Evolutionary conservation across 257 asterid species (phyloP).

Genomic region (Petunia secreta): DNA sequence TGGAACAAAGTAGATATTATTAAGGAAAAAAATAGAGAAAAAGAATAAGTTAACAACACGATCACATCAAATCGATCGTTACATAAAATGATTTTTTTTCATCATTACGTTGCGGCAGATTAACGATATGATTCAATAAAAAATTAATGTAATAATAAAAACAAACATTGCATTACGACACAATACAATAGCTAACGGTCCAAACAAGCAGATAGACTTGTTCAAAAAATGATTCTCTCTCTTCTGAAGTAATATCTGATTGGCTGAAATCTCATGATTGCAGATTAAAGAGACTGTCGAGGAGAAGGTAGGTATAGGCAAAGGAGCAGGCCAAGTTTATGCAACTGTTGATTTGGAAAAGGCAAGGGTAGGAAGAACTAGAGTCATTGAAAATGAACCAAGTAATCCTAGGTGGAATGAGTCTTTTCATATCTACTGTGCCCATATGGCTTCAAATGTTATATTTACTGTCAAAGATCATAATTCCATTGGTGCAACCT

Average conservation of each 20-base stretch:
- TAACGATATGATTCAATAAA: too few species aligned
- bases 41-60: too few species aligned
- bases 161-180: background rate
- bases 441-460: constrained; percentile 69
- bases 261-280: constrained; percentile 32
- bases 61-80: too few species aligned
- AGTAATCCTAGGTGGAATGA: constrained; percentile 78
- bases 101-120: too few species aligned
- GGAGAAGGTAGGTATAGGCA: constrained; percentile 81
- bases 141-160: background rate
- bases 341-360: constrained; percentile 83
- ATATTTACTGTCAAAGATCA: constrained; percentile 87
- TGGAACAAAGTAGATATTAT: too few species aligned
- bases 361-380: constrained; percentile 88
- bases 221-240: background rate
- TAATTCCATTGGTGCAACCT: constrained; percentile 91
- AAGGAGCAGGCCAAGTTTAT: constrained; percentile 78
- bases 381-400: constrained; percentile 67
- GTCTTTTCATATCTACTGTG: constrained; percentile 90
- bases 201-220: background rate
- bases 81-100: too few species aligned
- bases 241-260: constrained; percentile 21
- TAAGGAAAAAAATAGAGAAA: too few species aligned
- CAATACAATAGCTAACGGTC: too few species aligned
- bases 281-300: constrained; percentile 64